phyloP scores from a whole-genome alignment of 352 stramenopile species.

The Globisporangium spiculum region DNA sequence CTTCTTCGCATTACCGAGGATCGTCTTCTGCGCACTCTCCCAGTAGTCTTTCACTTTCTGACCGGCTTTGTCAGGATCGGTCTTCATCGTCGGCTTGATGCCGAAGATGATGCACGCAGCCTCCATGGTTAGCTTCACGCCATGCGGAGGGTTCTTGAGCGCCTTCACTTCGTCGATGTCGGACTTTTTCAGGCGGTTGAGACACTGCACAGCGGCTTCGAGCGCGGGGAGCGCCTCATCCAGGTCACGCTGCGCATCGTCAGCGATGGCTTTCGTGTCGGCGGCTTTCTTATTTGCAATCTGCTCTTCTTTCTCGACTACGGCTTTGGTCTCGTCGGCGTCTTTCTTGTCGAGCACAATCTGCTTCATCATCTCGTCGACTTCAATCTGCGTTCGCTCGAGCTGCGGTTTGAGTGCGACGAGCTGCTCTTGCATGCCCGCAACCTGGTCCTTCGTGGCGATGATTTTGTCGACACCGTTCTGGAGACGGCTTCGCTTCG shows the following conservation, averaged over 20 bases:
- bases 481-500: conserved; percentile 80
- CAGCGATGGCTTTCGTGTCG: conserved; percentile 91
- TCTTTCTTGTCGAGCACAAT: conserved; percentile 92
- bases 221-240: conserved; percentile 91
- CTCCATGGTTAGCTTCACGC: conserved; percentile 89
- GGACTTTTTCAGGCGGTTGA: conserved; percentile 91
- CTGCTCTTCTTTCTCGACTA: conserved; percentile 91
- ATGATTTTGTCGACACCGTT: conserved; percentile 93
- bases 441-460: conserved; percentile 90
- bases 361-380: conserved; percentile 93
- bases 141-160: conserved; percentile 84
- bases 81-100: conserved; percentile 90
- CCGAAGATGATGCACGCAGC: conserved; percentile 93
- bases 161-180: conserved; percentile 94
- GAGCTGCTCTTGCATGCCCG: conserved; percentile 89
- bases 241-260: conserved; percentile 91
- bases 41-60: conserved; percentile 91
- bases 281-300: conserved; percentile 90
- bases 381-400: conserved; percentile 90
- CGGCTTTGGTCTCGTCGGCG: conserved; percentile 88
- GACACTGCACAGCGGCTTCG: conserved; percentile 89
- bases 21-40: conserved; percentile 87
- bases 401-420: conserved; percentile 91
- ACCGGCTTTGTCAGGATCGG: conserved; percentile 86
- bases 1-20: conserved; percentile 85